Evolutionary conservation across 176 grass and related monocot species (phyloP), one percentile per base, ranked within the genome.

Genomic region (Thinopyrum elongatum): DNA sequence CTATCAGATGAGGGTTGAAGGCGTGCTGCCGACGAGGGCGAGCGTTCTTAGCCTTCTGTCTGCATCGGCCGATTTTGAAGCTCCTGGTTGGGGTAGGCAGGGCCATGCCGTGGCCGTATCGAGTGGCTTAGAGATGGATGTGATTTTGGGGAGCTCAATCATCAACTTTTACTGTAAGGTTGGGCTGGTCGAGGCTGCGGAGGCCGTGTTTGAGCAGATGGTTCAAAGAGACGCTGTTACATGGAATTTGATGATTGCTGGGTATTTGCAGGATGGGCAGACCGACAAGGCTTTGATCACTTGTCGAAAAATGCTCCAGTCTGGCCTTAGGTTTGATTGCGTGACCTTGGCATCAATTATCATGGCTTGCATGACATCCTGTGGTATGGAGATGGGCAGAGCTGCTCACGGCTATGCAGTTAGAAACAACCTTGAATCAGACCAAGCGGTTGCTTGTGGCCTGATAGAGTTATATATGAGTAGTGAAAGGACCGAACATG

Each of bases 211-310:
- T 59, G 77, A 82, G 76, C 84, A 88, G 79, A 98, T 98, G 90
- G 61, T 80, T 41, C 71, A 80, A 53, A 86, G 66, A 78, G 93
- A 93, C 34, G 65, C 55, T 17, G 91, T 97, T 7, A 79, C 91
- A 14, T 98, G 95, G 92, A 92, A 95, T 86, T 93, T 94, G 79
- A 84, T 98, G 65, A 88, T 98, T 34, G 81, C 87, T 28, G 92
- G 91, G n/a, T 92, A 85, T 90, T 88, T 90, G 42, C 81, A 90
- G 74, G 85, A 82, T 3, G 91, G 89, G 9, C 38, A 85, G 41
- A 76, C 73, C 28, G 60, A 88, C 53, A 87, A 87, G 58, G 84
- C 95, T 14, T 86, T 88, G 25, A 39, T 31, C 57, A 83, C 86
- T 64, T 93, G 86, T 60, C 68, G 41, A 51, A 89, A 55, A 76